These are phyloP conservation scores for Fusarium torulosum DNA, from an alignment of 2,329 filamentous ascomycete genomes.

Conservation along the genomic window DNA sequence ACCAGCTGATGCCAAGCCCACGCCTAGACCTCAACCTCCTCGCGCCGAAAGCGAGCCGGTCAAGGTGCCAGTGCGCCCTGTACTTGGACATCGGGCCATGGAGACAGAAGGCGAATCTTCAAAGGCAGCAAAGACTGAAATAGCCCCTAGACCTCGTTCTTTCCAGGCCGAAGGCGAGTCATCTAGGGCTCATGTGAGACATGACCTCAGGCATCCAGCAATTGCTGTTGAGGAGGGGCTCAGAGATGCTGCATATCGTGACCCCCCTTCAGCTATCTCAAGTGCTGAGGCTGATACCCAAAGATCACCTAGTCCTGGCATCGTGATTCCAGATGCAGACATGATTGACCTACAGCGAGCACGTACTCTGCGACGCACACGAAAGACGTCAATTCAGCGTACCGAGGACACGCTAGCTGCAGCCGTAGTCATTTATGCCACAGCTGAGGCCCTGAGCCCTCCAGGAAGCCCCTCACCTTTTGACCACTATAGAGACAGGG, in stretches of 20 bases:
- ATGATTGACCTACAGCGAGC: constrained; percentile 57
- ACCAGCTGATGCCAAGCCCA: constrained; percentile 23
- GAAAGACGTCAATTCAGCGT: constrained; percentile 59
- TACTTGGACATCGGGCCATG: constrained; percentile 20
- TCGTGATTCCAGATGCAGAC: constrained; percentile 59
- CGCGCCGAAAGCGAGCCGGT: constrained; percentile 27
- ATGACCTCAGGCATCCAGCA: constrained; percentile 34
- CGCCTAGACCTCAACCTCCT: constrained; percentile 27
- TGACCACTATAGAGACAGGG: constrained; percentile 44
- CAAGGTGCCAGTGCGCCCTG: constrained; percentile 20
- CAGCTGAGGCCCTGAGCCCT: constrained; percentile 62
- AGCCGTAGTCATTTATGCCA: constrained; percentile 66
- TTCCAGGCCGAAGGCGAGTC: constrained; percentile 35
- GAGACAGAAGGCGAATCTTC: constrained; percentile 33
- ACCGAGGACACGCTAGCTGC: constrained; percentile 67
- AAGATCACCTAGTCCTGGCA: constrained; percentile 59
- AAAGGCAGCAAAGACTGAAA: constrained; percentile 5
- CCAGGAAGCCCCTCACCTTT: constrained; percentile 51
- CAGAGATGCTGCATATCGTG: constrained; percentile 34
- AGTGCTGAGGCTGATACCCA: constrained; percentile 31
- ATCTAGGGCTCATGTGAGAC: constrained; percentile 22
- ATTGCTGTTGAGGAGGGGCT: constrained; percentile 28
- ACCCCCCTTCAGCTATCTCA: constrained; percentile 5
- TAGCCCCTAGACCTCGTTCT: constrained; percentile 23
- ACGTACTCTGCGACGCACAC: constrained; percentile 60